Percentiles rank a stretch among this genome's conserved stretches.
phyloP scores from a whole-genome alignment of 2,329 filamentous ascomycete genomes.

The Beauveria varroae region DNA sequence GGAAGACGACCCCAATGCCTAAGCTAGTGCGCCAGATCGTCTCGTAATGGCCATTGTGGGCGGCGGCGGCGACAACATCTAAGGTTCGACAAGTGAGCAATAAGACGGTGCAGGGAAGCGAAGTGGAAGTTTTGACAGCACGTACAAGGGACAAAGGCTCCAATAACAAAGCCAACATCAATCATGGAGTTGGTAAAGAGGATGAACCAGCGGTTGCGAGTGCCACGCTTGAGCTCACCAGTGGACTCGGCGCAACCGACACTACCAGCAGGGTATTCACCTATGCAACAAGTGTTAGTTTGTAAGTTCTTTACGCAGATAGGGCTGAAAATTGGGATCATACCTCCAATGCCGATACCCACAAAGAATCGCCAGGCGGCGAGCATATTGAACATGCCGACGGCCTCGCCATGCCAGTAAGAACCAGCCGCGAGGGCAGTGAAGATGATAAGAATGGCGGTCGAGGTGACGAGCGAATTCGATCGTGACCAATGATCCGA shows the following conservation, averaged over 20 bases:
- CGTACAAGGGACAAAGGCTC: slow-evolving; percentile 63
- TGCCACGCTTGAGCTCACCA: slow-evolving; percentile 71
- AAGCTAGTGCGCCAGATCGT: slow-evolving; percentile 78
- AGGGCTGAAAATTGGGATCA: slow-evolving; percentile 16
- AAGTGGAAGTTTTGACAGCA: background rate
- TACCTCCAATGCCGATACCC: slow-evolving; percentile 69
- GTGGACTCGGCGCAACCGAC: slow-evolving; percentile 80
- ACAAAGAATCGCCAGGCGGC: slow-evolving; percentile 80
- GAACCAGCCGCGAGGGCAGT: slow-evolving; percentile 70
- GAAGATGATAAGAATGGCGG: slow-evolving; percentile 77
- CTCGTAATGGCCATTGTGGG: slow-evolving; percentile 52
- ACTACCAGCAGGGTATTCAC: slow-evolving; percentile 75
- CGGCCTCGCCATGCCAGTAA: slow-evolving; percentile 61
- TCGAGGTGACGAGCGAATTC: slow-evolving; percentile 73
- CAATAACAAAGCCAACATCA: slow-evolving; percentile 73
- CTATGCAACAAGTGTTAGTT: slow-evolving; percentile 17
- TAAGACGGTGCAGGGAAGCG: background rate
- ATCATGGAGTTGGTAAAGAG: slow-evolving; percentile 87
- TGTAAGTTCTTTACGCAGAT: too few relatives aligned
- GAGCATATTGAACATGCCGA: slow-evolving; percentile 67
- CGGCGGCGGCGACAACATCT: slow-evolving; percentile 49
- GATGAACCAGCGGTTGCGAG: slow-evolving; percentile 85
- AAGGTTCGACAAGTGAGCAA: background rate
- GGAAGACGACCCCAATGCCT: slow-evolving; percentile 72
- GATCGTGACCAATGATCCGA: slow-evolving; percentile 81